Evolutionary conservation across 2,329 filamentous ascomycete genomes (phyloP).

Genomic region (Colletotrichum siamense): DNA sequence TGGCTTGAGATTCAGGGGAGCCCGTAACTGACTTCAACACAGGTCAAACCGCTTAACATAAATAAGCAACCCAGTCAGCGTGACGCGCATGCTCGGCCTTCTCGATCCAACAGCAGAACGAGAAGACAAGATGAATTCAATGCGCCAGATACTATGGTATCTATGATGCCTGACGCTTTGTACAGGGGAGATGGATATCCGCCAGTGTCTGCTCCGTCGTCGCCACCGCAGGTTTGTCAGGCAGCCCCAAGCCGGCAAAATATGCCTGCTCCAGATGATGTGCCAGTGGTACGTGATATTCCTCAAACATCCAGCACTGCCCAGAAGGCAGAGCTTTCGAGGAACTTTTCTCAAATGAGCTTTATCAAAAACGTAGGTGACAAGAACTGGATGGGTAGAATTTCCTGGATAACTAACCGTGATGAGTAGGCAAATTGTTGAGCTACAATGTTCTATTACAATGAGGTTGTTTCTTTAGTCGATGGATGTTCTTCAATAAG

Average conservation of each 20-base stretch:
- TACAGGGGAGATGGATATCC: not conserved
- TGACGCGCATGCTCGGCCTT: accelerated
- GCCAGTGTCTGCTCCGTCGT: not conserved
- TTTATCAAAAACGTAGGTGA: not conserved
- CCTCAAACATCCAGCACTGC: not conserved
- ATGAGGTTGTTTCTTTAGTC: not conserved
- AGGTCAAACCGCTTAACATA: not conserved
- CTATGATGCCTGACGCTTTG: not conserved
- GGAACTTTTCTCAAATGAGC: not conserved
- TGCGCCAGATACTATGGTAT: not conserved
- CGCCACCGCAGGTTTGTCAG: not conserved
- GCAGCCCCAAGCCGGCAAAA: not conserved
- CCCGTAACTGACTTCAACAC: not conserved
- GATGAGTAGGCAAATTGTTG: not conserved
- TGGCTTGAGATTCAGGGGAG: not conserved
- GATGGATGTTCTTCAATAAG: not conserved
- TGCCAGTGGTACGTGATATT: not conserved
- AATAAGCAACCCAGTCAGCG: not conserved
- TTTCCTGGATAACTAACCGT: not conserved
- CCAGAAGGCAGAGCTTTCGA: not conserved
- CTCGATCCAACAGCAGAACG: not conserved
- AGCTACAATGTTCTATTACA: not conserved
- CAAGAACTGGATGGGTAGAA: not conserved
- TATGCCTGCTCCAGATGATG: not conserved
- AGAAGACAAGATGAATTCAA: not conserved